Percentiles rank a stretch among this genome's conserved stretches.
Evolutionary conservation across 164 flowering plant species (phyloP).

Genomic region (Nelumbo lutea): DNA sequence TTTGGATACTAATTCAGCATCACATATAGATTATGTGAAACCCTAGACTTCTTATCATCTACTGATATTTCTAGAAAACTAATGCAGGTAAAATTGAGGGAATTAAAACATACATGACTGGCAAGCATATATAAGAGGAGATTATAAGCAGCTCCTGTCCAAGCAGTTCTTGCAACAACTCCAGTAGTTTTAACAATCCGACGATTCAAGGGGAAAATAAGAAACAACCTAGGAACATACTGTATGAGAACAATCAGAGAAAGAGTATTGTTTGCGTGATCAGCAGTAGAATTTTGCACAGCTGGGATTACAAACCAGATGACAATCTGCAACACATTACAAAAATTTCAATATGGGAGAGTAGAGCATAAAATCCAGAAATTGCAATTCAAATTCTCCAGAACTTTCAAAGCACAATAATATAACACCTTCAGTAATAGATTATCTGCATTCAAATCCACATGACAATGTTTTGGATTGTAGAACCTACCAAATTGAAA

Average conservation of each 20-base stretch:
- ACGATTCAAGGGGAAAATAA: slow-evolving; percentile 73
- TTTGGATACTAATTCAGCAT: no score
- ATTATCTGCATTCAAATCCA: background rate
- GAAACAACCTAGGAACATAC: slow-evolving; percentile 76
- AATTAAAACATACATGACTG: slow-evolving; percentile 56
- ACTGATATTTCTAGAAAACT: background rate
- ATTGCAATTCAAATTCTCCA: background rate
- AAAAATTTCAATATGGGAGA: background rate
- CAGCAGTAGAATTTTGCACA: slow-evolving; percentile 32
- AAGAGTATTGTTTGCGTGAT: slow-evolving; percentile 62
- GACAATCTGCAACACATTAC: slow-evolving; percentile 48
- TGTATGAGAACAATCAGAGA: slow-evolving; percentile 80
- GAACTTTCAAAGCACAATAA: background rate
- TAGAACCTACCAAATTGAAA: no score
- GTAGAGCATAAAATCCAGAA: background rate
- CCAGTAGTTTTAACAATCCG: slow-evolving; percentile 81
- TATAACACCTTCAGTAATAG: background rate
- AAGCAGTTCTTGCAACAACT: slow-evolving; percentile 74
- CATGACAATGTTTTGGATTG: no score
- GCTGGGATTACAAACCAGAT: slow-evolving; percentile 69
- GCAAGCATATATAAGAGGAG: slow-evolving; percentile 76
- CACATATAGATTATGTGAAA: no score
- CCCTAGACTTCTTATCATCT: background rate
- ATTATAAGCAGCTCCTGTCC: slow-evolving; percentile 95
- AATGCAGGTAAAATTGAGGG: background rate